phyloP scores from a whole-genome alignment of 768 basidiomycete species.

The Mycena leptocephala region DNA sequence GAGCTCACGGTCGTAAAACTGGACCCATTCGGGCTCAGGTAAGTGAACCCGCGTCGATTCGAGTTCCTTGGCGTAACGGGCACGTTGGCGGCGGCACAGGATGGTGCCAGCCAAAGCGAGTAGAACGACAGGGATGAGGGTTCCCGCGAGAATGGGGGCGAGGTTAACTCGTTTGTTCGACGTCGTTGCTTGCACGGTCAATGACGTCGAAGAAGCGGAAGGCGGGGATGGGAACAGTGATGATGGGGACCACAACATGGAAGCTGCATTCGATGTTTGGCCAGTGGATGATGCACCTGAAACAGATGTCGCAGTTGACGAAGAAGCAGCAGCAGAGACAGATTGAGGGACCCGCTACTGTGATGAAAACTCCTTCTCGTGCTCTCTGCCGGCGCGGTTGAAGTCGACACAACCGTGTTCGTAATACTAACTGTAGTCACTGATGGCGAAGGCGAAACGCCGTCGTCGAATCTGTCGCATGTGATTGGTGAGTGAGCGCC shows the following conservation, averaged over 20 bases:
- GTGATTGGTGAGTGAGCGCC: neutral
- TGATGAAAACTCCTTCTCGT: too few relatives aligned
- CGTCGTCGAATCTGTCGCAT: constrained; percentile 5
- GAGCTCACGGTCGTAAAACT: too few relatives aligned
- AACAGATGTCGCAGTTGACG: neutral
- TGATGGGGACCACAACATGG: too few relatives aligned
- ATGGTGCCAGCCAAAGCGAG: neutral
- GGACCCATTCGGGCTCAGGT: neutral
- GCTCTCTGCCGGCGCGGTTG: neutral
- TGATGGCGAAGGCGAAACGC: neutral
- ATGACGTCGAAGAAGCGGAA: neutral
- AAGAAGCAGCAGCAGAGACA: neutral
- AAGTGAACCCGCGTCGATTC: neutral
- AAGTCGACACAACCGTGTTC: neutral
- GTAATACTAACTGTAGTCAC: neutral
- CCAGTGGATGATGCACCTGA: neutral
- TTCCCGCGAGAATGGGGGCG: neutral
- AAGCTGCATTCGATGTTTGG: neutral
- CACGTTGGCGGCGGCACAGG: neutral
- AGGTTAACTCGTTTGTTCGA: neutral
- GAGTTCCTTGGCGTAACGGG: neutral
- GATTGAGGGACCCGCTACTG: neutral
- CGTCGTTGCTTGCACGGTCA: neutral
- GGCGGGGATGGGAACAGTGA: neutral
- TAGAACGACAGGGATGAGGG: neutral